These are phyloP conservation scores for Rauvolfia tetraphylla DNA, from an alignment of 257 asterid genomes.

Conservation along the genomic window DNA sequence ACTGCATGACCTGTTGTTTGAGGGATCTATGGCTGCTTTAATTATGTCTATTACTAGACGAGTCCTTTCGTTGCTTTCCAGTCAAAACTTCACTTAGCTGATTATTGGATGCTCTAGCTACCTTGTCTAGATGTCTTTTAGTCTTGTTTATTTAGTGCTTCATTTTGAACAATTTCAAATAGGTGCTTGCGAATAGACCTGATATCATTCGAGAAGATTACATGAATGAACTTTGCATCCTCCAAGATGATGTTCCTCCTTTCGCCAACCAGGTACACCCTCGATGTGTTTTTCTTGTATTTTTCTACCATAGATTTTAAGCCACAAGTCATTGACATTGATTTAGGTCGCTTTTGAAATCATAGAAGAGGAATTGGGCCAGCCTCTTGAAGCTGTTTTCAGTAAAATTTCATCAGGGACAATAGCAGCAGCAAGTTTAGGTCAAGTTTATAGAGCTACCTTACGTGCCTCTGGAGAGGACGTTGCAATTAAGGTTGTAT, in stretches of 20 bases:
- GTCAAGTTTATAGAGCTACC: slow-evolving; percentile 99
- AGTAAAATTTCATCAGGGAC: slow-evolving; percentile 88
- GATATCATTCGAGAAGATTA: slow-evolving; percentile 98
- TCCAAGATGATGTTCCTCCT: slow-evolving; percentile 99
- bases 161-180: slow-evolving; percentile 4
- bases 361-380: slow-evolving; percentile 98
- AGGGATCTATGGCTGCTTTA: background rate
- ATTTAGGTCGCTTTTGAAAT: slow-evolving; percentile 95
- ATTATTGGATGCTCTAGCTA: background rate
- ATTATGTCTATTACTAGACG: background rate
- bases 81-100: background rate
- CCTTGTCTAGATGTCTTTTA: background rate
- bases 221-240: slow-evolving; percentile 98
- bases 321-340: slow-evolving; percentile 44
- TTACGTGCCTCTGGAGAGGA: slow-evolving; percentile 90
- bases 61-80: background rate
- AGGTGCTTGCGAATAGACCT: slow-evolving; percentile 99
- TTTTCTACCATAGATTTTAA: slow-evolving; percentile 27
- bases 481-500: slow-evolving; percentile 89
- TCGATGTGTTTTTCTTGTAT: slow-evolving; percentile 18
- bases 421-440: slow-evolving; percentile 99
- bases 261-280: slow-evolving; percentile 85
- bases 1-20: background rate
- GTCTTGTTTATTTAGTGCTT: background rate
- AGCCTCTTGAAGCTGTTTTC: slow-evolving; percentile 96